Evolutionary conservation across 306 rosid genomes (phyloP).

Genomic region (Chamaecrista fasciculata): DNA sequence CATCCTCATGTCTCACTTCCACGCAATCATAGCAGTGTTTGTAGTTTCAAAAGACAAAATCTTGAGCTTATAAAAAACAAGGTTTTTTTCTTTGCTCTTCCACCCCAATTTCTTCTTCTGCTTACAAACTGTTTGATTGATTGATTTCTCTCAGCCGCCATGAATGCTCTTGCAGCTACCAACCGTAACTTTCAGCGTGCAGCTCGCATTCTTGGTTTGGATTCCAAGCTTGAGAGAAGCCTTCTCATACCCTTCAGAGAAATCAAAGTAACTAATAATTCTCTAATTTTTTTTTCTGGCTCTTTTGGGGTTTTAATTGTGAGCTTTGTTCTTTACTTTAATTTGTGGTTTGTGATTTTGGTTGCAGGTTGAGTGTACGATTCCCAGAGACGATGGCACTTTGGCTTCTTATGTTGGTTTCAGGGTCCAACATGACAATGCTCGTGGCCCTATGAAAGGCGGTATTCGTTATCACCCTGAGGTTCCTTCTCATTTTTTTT

Average conservation of each 20-base stretch:
- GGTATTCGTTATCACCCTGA: slow-evolving; percentile 80
- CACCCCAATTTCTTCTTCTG: background rate
- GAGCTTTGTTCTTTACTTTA: background rate
- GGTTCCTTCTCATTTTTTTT: slow-evolving; percentile 42
- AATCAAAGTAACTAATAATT: slow-evolving; percentile 47
- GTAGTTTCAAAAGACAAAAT: background rate
- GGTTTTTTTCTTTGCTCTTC: background rate
- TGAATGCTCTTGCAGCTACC: slow-evolving; percentile 77
- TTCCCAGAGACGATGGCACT: slow-evolving; percentile 74
- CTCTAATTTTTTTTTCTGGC: background rate
- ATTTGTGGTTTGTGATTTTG: background rate
- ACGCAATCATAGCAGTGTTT: too few species aligned
- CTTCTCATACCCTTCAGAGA: slow-evolving; percentile 72
- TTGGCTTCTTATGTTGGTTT: slow-evolving; percentile 68
- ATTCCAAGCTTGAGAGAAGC: slow-evolving; percentile 69
- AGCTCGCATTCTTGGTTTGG: slow-evolving; percentile 69
- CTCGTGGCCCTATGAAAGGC: slow-evolving; percentile 89
- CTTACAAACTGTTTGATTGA: background rate
- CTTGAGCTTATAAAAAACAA: background rate
- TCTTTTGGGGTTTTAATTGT: background rate
- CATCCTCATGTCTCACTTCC: too few species aligned
- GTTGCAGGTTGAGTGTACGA: slow-evolving; percentile 71
- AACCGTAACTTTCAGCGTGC: slow-evolving; percentile 67
- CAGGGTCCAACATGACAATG: slow-evolving; percentile 79
- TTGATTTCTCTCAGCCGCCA: slow-evolving; percentile 18